Conservation (phyloP, 2,329 filamentous ascomycete species). For the Thielaviopsis populi region DNA sequence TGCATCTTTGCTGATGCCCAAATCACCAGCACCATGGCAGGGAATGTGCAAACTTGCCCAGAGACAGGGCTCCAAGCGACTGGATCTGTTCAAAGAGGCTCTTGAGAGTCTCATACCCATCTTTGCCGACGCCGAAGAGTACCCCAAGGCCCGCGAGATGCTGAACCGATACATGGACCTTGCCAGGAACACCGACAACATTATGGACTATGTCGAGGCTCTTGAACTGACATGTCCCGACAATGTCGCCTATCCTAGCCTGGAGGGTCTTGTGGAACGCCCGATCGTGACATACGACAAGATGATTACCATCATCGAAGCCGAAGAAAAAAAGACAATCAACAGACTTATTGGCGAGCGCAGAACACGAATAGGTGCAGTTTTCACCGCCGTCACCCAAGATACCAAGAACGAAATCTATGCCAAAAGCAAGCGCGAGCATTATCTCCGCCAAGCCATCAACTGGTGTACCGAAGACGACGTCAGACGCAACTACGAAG, state of each 20-base stretch:
- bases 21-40: conserved; percentile 78
- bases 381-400: conserved; percentile 63
- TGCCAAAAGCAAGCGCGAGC: conserved; percentile 58
- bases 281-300: conserved; percentile 68
- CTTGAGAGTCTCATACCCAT: conserved; percentile 61
- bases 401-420: conserved; percentile 83
- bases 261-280: conserved; percentile 71
- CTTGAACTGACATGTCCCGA: conserved; percentile 63
- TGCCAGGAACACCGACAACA: conserved; percentile 56
- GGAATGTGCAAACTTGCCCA: conserved; percentile 69
- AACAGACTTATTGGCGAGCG: conserved; percentile 83
- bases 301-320: conserved; percentile 69
- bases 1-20: conserved; percentile 55
- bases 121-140: conserved; percentile 50
- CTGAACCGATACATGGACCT: conserved; percentile 69
- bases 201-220: conserved; percentile 58
- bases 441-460: conserved; percentile 68
- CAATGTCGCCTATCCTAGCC: conserved; percentile 62
- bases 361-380: conserved; percentile 72
- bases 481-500: conserved; percentile 67
- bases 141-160: conserved; percentile 48
- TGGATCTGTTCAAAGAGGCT: conserved; percentile 14
- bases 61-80: conserved; percentile 37
- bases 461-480: conserved; percentile 86
- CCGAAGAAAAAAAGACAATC: conserved; percentile 75